Evolutionary conservation across 768 basidiomycete species (phyloP), one percentile per base, ranked within the genome.

Genomic region (Myochromella boudieri): DNA sequence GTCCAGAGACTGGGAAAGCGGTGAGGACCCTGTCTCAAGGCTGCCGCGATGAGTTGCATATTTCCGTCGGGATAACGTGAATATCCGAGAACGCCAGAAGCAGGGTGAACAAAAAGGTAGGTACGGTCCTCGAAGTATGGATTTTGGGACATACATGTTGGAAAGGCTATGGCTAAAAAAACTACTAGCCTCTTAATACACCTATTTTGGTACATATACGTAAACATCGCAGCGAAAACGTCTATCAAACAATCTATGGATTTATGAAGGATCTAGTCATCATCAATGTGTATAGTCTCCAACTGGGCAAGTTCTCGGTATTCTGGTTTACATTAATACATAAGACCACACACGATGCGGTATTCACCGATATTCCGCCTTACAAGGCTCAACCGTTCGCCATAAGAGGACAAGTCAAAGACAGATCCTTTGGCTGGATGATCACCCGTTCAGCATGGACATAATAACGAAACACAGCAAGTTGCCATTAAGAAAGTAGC

Each of bases 1-100:
- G 62, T 87, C 81, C 43, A 88, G 73, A 8, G 85, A 74, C 51
- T 82, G 79, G 21, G 81, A 79, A 41, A 91, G 77, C 11, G 80
- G 60, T 25, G 80, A 72, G 20, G 82, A 61, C 27, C 65, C 54
- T 31, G 68, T 43, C 47, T 75, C 71, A n/a, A n/a, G n/a, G n/a
- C n/a, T n/a, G n/a, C n/a, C n/a, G 20, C 66, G 70, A 37, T 76
- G 72, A 0, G 75, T 81, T 24, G 80, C 72, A 55, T 81, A 82
- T 51, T 58, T 65, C 49, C 71, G 56, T 22, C 43, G 49, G 14
- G 37, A 29, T 25, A 55, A 26, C 24, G 34, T 22, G 24, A 47
- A 36, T 4, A 37, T 20, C 44, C 47, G 33, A 15, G 49, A 47
- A 27, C 36, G 26, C 42, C 37, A 44, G 15, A 32, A 28, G 12